A percentile compares a stretch with the other conserved stretches of the same genome.
Conservation (phyloP, 371 early-diverging fungal genomes). For the Batrachochytrium dendrobatidis region DNA sequence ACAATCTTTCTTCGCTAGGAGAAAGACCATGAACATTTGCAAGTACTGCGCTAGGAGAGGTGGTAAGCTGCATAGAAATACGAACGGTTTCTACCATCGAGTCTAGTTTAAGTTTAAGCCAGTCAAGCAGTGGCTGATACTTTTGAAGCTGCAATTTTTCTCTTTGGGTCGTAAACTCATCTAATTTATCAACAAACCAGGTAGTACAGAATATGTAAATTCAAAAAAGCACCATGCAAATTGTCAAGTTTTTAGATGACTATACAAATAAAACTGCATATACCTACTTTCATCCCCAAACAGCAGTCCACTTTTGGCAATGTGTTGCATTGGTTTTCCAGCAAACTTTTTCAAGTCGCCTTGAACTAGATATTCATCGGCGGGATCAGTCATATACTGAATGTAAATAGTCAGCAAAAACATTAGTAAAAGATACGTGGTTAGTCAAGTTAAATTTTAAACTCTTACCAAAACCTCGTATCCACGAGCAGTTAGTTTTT, state of each 20-base stretch:
- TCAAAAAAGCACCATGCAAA: not conserved
- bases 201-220: not conserved
- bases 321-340: conserved; percentile 69
- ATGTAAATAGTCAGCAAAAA: not conserved
- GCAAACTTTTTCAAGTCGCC: conserved; percentile 58
- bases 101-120: conserved; percentile 54
- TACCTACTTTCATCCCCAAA: conserved; percentile 52
- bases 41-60: conserved; percentile 68
- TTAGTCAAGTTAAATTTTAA: not conserved
- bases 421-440: conserved; percentile 5
- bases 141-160: conserved; percentile 43
- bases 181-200: not conserved
- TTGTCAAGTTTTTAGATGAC: not conserved
- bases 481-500: conserved; percentile 72
- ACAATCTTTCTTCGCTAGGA: conserved; percentile 79
- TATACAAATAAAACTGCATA: not conserved
- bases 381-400: conserved; percentile 73
- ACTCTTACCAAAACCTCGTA: conserved; percentile 70
- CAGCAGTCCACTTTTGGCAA: conserved; percentile 76
- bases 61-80: conserved; percentile 65
- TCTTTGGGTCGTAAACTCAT: conserved; percentile 40
- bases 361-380: conserved; percentile 84
- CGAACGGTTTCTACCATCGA: conserved; percentile 67
- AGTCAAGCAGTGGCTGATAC: conserved; percentile 58
- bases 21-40: conserved; percentile 66